Conservation (phyloP, 495 filamentous ascomycete species). For the Podospora pseudoanserina region DNA sequence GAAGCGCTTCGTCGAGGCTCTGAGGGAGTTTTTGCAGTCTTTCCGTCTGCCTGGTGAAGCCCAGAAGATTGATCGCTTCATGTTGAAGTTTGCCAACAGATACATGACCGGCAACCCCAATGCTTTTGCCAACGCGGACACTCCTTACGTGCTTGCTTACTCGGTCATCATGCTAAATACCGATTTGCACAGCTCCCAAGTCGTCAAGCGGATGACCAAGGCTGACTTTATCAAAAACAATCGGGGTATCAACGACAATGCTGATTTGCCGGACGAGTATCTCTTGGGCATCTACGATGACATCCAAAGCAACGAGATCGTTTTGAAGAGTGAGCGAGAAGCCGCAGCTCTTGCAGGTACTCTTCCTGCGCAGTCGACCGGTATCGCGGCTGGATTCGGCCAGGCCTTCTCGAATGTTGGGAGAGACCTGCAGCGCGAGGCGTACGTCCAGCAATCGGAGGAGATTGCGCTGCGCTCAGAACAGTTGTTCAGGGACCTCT, state of each 20-base stretch:
- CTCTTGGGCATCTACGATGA: conserved; percentile 86
- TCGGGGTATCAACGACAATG: conserved; percentile 94
- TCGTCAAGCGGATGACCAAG: conserved; percentile 85
- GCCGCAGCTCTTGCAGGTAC: conserved; percentile 71
- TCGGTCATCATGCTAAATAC: conserved; percentile 97
- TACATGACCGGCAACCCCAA: conserved; percentile 94
- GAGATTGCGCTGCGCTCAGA: conserved; percentile 67
- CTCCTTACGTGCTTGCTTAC: conserved; percentile 92
- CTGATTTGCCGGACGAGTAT: conserved; percentile 91
- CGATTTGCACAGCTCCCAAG: conserved; percentile 85
- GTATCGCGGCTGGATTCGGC: conserved; percentile 79
- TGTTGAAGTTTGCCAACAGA: conserved; percentile 97
- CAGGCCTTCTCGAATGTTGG: conserved; percentile 88
- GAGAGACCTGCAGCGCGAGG: conserved; percentile 87
- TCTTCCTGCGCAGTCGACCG: conserved; percentile 55
- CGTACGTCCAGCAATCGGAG: conserved; percentile 88
- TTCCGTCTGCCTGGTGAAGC: conserved; percentile 95
- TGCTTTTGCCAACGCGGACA: conserved; percentile 97
- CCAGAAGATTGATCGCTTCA: conserved; percentile 99
- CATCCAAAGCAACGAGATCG: conserved; percentile 87
- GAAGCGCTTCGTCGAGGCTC: conserved; percentile 86
- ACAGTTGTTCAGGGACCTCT: conserved; percentile 85
- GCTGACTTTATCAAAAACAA: conserved; percentile 99
- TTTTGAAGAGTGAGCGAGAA: conserved; percentile 86
- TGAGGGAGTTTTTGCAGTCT: conserved; percentile 87